These are phyloP conservation scores for Clonostachys rhizophaga DNA, from an alignment of 2,329 filamentous ascomycete genomes.

Conservation along the genomic window DNA sequence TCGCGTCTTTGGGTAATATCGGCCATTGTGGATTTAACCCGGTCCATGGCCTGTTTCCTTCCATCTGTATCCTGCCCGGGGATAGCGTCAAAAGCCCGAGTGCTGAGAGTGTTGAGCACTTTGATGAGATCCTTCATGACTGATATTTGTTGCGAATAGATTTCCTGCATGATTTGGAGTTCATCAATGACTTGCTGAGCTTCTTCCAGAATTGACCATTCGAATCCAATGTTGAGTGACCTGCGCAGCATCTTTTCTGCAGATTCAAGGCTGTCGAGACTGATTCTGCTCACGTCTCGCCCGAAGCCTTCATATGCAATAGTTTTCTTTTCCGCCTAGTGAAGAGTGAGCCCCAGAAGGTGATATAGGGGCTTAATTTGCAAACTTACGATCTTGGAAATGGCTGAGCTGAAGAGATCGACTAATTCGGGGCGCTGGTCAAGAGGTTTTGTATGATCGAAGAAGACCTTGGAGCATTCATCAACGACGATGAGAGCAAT, in stretches of 20 bases:
- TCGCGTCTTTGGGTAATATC: conserved; percentile 9
- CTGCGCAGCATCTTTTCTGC: conserved; percentile 10
- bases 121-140: conserved; percentile 8
- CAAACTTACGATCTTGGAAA: conserved; percentile 8
- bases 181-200: conserved; percentile 10
- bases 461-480: conserved; percentile 11
- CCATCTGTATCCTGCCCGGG: neutral
- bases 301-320: conserved; percentile 9
- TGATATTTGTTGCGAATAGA: conserved; percentile 6
- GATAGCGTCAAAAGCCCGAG: neutral
- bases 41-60: conserved; percentile 6
- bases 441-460: conserved; percentile 6
- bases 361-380: neutral
- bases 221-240: conserved; percentile 10
- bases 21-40: conserved; percentile 2
- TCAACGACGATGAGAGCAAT: conserved; percentile 8
- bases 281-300: conserved; percentile 8
- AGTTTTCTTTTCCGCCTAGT: conserved; percentile 7
- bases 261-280: conserved; percentile 17
- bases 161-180: conserved; percentile 10
- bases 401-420: conserved; percentile 9
- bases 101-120: conserved; percentile 5
- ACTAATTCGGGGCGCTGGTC: conserved; percentile 10
- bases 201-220: conserved; percentile 9
- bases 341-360: neutral